Evolutionary conservation across 371 early-diverging fungal species (phyloP), one percentile per base, ranked within the genome.

Genomic region (Mortierella sp.): DNA sequence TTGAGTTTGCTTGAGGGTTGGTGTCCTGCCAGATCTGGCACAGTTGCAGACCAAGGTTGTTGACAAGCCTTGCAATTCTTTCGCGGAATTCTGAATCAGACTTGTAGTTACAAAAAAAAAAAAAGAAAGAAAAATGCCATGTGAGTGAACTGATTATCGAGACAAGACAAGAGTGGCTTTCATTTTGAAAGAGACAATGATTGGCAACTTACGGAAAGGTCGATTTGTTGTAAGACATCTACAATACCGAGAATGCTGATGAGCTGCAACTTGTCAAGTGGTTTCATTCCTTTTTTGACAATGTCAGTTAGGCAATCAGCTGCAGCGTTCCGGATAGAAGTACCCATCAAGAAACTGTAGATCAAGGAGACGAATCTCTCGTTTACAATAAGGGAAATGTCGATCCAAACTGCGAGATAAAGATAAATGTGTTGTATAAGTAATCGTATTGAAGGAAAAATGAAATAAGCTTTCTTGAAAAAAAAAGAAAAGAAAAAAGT

Each of bases 221-320:
- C 82, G 36, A 76, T 52, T 47, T 76, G 82, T 58, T 82, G 83
- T 77, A 97, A 77, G 1, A 93, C 86, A 13, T 89, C 89, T 4
- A 92, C 88, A 11, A 96, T 75, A 66, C 91, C 89, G 48, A 98
- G 87, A 72, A 92, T 87, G 83, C 93, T 93, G 63, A 97, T 88
- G 76, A 98, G 88, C 50, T 88, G 89, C 58, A 97, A 83, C 84
- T 97, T 97, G 71, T 97, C 97, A 67, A 87, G 65, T 0, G 96
- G 91, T 62, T 89, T 87, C 98, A 97, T 98, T 38, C 98, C 98
- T 76, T 98, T 98, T 67, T 88, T 89, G 36, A 97, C 88, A 68
- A 97, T 92, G 78, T 95, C 94, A 9, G 89, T 88, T 74, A 97
- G 82, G 79, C 96, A 96, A 63, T 93, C 93, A 66, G 94, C 90